phyloP scores from a whole-genome alignment of 1,284 basidiomycete genomes.

The Mycena sp. region DNA sequence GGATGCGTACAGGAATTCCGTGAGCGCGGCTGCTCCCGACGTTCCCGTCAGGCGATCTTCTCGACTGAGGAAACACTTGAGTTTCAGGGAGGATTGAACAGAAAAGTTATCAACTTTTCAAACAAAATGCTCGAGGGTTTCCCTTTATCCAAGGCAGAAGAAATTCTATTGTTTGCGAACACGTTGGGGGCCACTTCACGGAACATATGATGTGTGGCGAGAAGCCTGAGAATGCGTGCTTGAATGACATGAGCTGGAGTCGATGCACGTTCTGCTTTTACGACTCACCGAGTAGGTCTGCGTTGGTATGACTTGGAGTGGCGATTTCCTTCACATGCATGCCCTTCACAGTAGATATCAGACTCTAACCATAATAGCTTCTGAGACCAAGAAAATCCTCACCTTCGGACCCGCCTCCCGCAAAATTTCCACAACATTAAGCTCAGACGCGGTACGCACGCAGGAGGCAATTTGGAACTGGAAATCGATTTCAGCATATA shows the following conservation, averaged over 20 bases:
- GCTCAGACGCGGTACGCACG: conserved; percentile 38
- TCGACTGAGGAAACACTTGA: background rate
- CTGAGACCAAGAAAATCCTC: background rate
- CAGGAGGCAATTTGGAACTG: conserved; percentile 34
- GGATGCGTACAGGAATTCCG: too few relatives aligned
- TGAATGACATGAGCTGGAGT: background rate
- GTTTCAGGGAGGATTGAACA: too few relatives aligned
- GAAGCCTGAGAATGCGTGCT: conserved; percentile 50
- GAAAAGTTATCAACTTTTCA: conserved; percentile 28
- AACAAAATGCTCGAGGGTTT: conserved; percentile 39
- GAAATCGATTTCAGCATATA: background rate
- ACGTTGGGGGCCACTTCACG: conserved; percentile 50
- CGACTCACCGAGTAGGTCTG: background rate
- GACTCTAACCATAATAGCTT: too few relatives aligned
- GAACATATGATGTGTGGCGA: conserved; percentile 50
- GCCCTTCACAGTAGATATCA: background rate
- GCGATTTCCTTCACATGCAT: background rate
- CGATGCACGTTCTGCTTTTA: too few relatives aligned
- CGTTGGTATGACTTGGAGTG: background rate
- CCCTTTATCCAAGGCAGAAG: conserved; percentile 49
- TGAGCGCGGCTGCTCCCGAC: too few relatives aligned
- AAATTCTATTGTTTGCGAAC: conserved; percentile 53
- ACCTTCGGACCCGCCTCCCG: conserved; percentile 41
- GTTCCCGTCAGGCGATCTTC: background rate
- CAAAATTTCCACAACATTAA: conserved; percentile 46